These are phyloP conservation scores for Elsinoe arachidis DNA, from an alignment of 2,329 filamentous ascomycete genomes.

Conservation along the genomic window DNA sequence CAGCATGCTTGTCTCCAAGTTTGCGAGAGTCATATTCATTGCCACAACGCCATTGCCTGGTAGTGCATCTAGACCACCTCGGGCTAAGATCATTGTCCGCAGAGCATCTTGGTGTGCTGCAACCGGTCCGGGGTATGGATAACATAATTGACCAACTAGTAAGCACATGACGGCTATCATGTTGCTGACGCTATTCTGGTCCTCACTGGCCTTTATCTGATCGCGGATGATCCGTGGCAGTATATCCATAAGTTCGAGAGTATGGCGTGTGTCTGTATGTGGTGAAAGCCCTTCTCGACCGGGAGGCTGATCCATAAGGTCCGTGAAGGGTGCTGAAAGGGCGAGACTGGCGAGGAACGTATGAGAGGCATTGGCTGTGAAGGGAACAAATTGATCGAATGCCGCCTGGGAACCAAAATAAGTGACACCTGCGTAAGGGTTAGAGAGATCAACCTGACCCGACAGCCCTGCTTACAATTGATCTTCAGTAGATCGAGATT, in stretches of 20 bases:
- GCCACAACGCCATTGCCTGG: constrained; percentile 19
- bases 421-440: constrained; percentile 15
- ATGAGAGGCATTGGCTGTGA: constrained; percentile 19
- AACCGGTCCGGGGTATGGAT: constrained; percentile 20
- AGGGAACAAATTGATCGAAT: constrained; percentile 22
- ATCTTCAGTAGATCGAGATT: not conserved
- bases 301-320: constrained; percentile 23
- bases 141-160: constrained; percentile 25
- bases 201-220: constrained; percentile 20
- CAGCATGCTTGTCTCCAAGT: not conserved
- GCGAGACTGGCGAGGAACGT: constrained; percentile 26
- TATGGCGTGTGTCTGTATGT: constrained; percentile 6
- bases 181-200: constrained; percentile 20
- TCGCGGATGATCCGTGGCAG: constrained; percentile 21
- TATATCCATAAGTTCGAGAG: constrained; percentile 10
- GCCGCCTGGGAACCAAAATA: constrained; percentile 24
- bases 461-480: not conserved
- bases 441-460: too few species aligned
- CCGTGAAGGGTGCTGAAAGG: constrained; percentile 26
- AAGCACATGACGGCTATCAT: constrained; percentile 27
- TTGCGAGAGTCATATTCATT: constrained; percentile 7
- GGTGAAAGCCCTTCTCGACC: not conserved
- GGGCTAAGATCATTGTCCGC: constrained; percentile 21
- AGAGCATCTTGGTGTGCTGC: constrained; percentile 23
- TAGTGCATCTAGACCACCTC: constrained; percentile 24